phyloP scores from a whole-genome alignment of 225 moss, liverwort and hornwort species.

The Pseudoscleropodium purum region DNA sequence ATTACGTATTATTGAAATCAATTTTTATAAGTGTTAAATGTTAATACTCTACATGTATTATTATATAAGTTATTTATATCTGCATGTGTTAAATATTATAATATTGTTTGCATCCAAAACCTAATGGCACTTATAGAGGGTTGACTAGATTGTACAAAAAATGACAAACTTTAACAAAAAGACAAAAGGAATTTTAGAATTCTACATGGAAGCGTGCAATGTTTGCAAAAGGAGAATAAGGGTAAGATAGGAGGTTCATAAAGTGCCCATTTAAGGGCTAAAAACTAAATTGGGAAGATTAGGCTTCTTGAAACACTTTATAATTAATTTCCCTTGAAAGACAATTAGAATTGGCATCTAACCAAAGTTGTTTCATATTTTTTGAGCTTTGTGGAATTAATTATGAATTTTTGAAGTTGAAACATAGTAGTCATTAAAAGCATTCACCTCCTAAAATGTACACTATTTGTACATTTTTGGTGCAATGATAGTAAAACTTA shows the following conservation, averaged over 20 bases:
- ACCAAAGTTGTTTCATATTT: accelerated
- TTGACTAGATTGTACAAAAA: background rate
- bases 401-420: background rate
- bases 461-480: background rate
- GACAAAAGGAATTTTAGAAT: background rate
- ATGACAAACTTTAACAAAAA: background rate
- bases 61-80: too few species aligned
- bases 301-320: background rate
- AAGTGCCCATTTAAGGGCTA: background rate
- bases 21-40: background rate
- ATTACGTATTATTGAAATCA: too few species aligned
- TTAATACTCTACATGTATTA: background rate
- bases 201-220: background rate
- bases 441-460: background rate
- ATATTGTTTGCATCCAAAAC: accelerated
- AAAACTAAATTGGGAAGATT: accelerated
- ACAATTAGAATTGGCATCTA: background rate
- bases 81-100: background rate
- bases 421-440: background rate
- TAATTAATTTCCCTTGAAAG: background rate
- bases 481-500: background rate
- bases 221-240: accelerated
- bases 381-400: background rate
- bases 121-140: too few species aligned
- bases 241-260: background rate